Evolutionary conservation across 225 moss, liverwort and hornwort species (phyloP).

Genomic region (Lunularia cruciata): DNA sequence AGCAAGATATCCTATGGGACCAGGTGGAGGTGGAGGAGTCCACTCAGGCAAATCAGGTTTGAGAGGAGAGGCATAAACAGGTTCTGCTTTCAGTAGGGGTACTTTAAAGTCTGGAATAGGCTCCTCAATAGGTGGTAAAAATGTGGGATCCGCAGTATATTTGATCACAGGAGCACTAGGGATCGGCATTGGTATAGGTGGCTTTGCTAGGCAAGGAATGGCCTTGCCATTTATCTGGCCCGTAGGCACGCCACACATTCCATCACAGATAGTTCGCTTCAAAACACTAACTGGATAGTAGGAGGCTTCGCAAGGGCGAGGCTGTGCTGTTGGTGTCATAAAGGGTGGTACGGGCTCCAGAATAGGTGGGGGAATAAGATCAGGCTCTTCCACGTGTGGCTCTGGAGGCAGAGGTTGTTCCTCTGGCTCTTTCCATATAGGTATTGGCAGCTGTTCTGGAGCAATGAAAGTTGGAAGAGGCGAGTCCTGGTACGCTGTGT

Average conservation of each 20-base stretch:
- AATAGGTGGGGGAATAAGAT: slow-evolving; percentile 12
- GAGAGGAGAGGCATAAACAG: slow-evolving; percentile 31
- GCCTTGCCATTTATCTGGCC: not conserved
- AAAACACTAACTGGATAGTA: slow-evolving; percentile 34
- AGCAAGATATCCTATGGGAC: slow-evolving; percentile 48
- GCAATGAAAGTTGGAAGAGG: slow-evolving; percentile 23
- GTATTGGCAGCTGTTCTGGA: slow-evolving; percentile 36
- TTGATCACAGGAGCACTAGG: slow-evolving; percentile 26
- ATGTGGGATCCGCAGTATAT: slow-evolving; percentile 22
- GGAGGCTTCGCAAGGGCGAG: slow-evolving; percentile 47
- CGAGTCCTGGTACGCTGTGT: slow-evolving; percentile 26
- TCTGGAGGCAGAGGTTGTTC: slow-evolving; percentile 32
- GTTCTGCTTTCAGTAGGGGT: slow-evolving; percentile 31
- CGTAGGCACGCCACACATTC: slow-evolving; percentile 37
- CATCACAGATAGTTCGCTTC: slow-evolving; percentile 42
- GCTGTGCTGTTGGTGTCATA: slow-evolving; percentile 12
- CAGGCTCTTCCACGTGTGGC: slow-evolving; percentile 28
- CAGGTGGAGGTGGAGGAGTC: slow-evolving; percentile 32
- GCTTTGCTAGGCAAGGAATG: slow-evolving; percentile 25
- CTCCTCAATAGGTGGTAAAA: slow-evolving; percentile 33
- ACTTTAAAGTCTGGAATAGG: slow-evolving; percentile 36
- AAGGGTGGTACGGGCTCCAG: slow-evolving; percentile 36
- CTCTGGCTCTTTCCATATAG: slow-evolving; percentile 33
- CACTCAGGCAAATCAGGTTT: slow-evolving; percentile 26
- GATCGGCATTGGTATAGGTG: not conserved